phyloP scores from a whole-genome alignment of 225 moss, liverwort and hornwort genomes.

The Anthoceros angustus region DNA sequence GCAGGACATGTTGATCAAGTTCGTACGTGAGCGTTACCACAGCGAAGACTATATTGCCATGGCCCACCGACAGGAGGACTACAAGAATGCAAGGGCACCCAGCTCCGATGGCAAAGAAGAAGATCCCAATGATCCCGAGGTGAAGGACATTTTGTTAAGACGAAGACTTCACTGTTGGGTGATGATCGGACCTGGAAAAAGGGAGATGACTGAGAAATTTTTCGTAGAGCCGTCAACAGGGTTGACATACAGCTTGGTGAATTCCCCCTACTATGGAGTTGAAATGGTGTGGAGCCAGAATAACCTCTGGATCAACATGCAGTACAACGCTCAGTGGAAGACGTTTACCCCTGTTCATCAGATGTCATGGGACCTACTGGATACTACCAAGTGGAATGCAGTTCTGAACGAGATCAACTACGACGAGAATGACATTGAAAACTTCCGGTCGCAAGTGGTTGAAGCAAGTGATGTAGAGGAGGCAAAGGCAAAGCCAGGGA shows the following conservation, averaged over 20 bases:
- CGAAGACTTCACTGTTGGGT: conserved; percentile 37
- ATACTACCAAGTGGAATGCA: conserved; percentile 47
- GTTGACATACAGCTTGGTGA: conserved; percentile 23
- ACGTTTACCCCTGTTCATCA: conserved; percentile 18
- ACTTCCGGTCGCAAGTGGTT: neutral
- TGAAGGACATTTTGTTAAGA: neutral
- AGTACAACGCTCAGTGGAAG: conserved; percentile 22
- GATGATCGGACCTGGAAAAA: conserved; percentile 36
- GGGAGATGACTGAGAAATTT: conserved; percentile 37
- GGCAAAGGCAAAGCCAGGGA: neutral
- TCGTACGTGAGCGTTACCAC: conserved; percentile 11
- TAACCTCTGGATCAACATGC: conserved; percentile 67
- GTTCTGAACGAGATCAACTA: conserved; percentile 23
- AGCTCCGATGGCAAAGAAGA: neutral
- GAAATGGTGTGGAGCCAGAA: conserved; percentile 41
- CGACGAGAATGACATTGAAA: conserved; percentile 5
- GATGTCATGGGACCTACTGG: conserved; percentile 44
- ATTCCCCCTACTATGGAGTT: conserved; percentile 48
- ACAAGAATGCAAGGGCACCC: neutral
- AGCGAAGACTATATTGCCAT: neutral
- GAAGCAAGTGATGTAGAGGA: conserved; percentile 3
- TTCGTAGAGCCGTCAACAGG: conserved; percentile 67
- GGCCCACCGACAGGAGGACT: neutral
- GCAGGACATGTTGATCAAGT: conserved; percentile 17
- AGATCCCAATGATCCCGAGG: neutral